A percentile compares a stretch with the other conserved stretches of the same genome.
Evolutionary conservation across 768 basidiomycete species (phyloP).

Genomic region (Hypholoma fasciculare): DNA sequence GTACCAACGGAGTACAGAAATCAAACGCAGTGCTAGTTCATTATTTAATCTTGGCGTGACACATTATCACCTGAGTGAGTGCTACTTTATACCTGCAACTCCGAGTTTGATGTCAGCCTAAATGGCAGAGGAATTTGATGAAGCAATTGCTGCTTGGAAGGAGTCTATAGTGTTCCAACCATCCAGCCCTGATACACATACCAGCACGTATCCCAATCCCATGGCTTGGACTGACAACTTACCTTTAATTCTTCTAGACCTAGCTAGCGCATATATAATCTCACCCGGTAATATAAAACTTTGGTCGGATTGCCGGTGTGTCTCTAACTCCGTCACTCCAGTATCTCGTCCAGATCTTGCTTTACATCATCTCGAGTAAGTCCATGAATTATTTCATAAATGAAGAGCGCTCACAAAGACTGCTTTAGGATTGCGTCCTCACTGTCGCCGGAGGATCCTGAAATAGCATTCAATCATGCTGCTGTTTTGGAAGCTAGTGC

Average conservation of each 20-base stretch:
- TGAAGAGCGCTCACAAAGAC: conserved; percentile 27
- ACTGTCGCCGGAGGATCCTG: conserved; percentile 87
- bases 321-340: conserved; percentile 25
- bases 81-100: background rate
- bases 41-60: conserved; percentile 90
- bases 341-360: conserved; percentile 84
- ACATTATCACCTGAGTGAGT: conserved; percentile 84
- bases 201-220: conserved; percentile 53
- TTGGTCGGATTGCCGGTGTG: background rate
- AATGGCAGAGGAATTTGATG: conserved; percentile 78
- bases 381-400: conserved; percentile 13
- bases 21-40: conserved; percentile 76
- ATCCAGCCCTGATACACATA: conserved; percentile 83
- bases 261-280: conserved; percentile 88
- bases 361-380: conserved; percentile 78
- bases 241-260: conserved; percentile 44
- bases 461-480: conserved; percentile 90
- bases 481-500: conserved; percentile 88
- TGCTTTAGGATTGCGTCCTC: conserved; percentile 71
- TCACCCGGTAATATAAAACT: conserved; percentile 42
- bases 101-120: background rate
- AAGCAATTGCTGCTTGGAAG: conserved; percentile 85
- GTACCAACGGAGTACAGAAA: conserved; percentile 78
- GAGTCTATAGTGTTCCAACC: conserved; percentile 82
- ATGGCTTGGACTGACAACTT: background rate